Percentiles rank a stretch among this genome's conserved stretches.
Conservation (phyloP, 2,329 filamentous ascomycete genomes). For the Ramichloridium luteum region DNA sequence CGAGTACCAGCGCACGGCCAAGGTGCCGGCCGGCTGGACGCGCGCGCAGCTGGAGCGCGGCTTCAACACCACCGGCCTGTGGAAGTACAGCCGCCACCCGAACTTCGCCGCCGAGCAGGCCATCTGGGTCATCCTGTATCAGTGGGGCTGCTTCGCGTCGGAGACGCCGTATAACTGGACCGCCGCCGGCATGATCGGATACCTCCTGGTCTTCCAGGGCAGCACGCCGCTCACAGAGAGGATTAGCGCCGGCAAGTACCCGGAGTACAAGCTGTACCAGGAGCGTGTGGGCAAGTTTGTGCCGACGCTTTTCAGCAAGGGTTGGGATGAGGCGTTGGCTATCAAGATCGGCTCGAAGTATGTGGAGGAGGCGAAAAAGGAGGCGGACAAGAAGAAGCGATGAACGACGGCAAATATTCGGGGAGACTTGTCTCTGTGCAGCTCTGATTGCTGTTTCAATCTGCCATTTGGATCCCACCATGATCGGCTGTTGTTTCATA, state of each 20-base stretch:
- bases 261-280: constrained; percentile 79
- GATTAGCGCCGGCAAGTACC: constrained; percentile 71
- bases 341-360: constrained; percentile 8
- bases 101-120: constrained; percentile 90
- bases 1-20: constrained; percentile 59
- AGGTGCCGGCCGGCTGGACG: constrained; percentile 46
- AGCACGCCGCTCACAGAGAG: constrained; percentile 80
- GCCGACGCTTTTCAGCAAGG: constrained; percentile 38
- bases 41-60: constrained; percentile 77
- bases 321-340: constrained; percentile 23
- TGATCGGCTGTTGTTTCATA: too few relatives aligned
- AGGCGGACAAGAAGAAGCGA: constrained; percentile 8
- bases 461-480: too few relatives aligned
- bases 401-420: background rate
- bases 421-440: too few relatives aligned
- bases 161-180: constrained; percentile 68
- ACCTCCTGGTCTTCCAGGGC: constrained; percentile 74
- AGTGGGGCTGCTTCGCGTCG: constrained; percentile 71
- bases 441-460: too few relatives aligned
- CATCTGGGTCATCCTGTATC: constrained; percentile 79
- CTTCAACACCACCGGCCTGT: constrained; percentile 74
- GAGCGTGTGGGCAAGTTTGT: constrained; percentile 71
- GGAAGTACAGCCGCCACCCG: constrained; percentile 79
- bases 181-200: constrained; percentile 52
- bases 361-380: constrained; percentile 11